Percentiles rank a stretch among this genome's conserved stretches.
phyloP scores from a whole-genome alignment of 129 eudicot species.

The Scalesia atractyloides region DNA sequence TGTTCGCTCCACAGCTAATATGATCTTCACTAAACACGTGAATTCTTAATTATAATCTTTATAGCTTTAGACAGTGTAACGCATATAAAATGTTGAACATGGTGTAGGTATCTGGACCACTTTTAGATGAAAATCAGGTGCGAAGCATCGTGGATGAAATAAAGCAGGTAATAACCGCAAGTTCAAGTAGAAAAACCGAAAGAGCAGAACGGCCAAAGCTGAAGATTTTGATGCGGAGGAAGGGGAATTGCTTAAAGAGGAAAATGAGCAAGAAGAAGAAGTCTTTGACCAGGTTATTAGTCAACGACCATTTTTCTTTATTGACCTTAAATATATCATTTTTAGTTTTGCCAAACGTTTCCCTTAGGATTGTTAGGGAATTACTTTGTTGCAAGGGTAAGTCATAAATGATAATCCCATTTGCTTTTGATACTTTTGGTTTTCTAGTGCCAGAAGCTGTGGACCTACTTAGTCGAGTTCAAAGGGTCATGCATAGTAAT shows the following conservation, averaged over 20 bases:
- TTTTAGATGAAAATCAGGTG: constrained; percentile 88
- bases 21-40: background rate
- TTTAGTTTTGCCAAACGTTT: background rate
- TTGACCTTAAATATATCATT: background rate
- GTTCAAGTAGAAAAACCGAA: constrained; percentile 93
- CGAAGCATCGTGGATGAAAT: constrained; percentile 94
- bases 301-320: background rate
- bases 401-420: too few relatives aligned
- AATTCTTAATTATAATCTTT: constrained; percentile 8
- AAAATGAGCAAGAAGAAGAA: constrained; percentile 99
- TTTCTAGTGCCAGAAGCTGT: too few relatives aligned
- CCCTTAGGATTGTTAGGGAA: background rate
- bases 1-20: constrained; percentile 10
- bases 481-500: too few relatives aligned
- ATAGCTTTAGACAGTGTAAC: background rate
- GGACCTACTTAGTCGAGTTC: too few relatives aligned
- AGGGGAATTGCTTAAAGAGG: constrained; percentile 90
- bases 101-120: constrained; percentile 75
- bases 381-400: too few relatives aligned
- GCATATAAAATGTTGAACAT: background rate
- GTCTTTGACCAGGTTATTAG: constrained; percentile 90
- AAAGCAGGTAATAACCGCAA: constrained; percentile 95
- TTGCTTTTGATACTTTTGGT: too few relatives aligned
- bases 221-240: constrained; percentile 99
- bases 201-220: constrained; percentile 94